Evolutionary conservation across 2,329 filamentous ascomycete genomes (phyloP).

Genomic region (Drechslerella coelobrocha): DNA sequence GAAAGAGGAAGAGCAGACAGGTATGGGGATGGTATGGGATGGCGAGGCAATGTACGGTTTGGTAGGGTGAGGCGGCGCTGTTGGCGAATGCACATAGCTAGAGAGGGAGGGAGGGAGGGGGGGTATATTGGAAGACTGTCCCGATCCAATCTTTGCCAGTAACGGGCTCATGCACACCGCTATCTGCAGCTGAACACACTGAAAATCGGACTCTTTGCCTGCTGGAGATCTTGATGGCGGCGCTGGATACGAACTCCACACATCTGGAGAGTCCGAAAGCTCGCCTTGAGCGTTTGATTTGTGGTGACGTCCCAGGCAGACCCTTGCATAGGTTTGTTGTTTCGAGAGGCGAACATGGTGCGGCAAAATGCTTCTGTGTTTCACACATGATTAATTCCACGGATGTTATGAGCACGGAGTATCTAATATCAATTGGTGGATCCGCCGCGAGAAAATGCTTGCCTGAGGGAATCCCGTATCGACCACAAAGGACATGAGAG

Average conservation of each 20-base stretch:
- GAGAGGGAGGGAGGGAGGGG: too few species aligned
- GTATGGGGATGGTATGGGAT: not conserved
- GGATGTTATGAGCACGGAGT: conserved; percentile 7
- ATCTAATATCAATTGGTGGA: conserved; percentile 15
- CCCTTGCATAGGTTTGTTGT: conserved; percentile 45
- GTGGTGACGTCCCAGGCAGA: conserved; percentile 40
- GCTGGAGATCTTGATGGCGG: conserved; percentile 9
- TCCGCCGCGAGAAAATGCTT: not conserved
- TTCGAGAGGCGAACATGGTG: conserved; percentile 45
- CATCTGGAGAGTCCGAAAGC: not conserved
- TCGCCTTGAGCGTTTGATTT: conserved; percentile 25
- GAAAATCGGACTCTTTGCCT: not conserved
- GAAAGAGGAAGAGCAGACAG: not conserved
- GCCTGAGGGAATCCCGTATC: too few species aligned
- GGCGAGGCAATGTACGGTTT: not conserved
- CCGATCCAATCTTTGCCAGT: conserved; percentile 2
- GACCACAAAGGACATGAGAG: not conserved
- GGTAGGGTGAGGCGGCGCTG: not conserved
- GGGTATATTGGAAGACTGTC: conserved; percentile 1
- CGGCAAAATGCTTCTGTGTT: conserved; percentile 36
- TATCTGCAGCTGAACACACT: conserved; percentile 5
- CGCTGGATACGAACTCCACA: not conserved
- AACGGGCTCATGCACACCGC: not conserved
- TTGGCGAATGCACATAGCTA: conserved; percentile 7
- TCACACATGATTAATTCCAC: conserved; percentile 27